Conservation (phyloP, 2,329 filamentous ascomycete genomes). For the Aspergillus sp. region DNA sequence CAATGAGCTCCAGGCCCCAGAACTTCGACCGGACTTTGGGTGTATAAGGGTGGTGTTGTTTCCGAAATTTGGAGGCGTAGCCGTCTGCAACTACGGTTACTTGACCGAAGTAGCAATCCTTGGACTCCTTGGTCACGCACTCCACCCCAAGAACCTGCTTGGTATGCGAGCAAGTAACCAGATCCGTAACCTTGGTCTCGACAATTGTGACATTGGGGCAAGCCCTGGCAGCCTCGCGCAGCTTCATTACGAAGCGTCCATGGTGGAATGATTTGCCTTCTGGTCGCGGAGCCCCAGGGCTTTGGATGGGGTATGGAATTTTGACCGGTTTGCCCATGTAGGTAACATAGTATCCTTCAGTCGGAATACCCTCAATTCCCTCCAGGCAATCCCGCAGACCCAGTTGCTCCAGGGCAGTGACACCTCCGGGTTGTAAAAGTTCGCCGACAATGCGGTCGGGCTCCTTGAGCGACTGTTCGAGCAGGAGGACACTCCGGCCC, state of each 20-base stretch:
- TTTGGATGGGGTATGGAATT: slow-evolving; percentile 75
- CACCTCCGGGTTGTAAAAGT: slow-evolving; percentile 87
- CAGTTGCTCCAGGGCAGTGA: slow-evolving; percentile 74
- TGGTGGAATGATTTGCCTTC: slow-evolving; percentile 88
- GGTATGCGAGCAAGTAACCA: slow-evolving; percentile 68
- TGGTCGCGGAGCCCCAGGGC: slow-evolving; percentile 51
- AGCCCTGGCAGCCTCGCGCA: slow-evolving; percentile 71
- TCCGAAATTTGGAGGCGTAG: slow-evolving; percentile 88
- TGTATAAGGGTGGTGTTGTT: slow-evolving; percentile 66
- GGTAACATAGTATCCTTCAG: slow-evolving; percentile 83
- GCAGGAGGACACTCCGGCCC: slow-evolving; percentile 83
- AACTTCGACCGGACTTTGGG: slow-evolving; percentile 82
- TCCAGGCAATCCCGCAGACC: slow-evolving; percentile 82
- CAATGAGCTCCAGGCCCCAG: slow-evolving; percentile 88
- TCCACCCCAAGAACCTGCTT: slow-evolving; percentile 81
- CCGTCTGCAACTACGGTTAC: slow-evolving; percentile 90
- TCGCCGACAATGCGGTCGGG: slow-evolving; percentile 96
- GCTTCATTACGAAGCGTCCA: slow-evolving; percentile 82
- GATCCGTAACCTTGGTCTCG: slow-evolving; percentile 79
- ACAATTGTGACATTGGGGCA: slow-evolving; percentile 86
- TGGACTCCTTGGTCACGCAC: slow-evolving; percentile 61
- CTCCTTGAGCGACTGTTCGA: slow-evolving; percentile 87
- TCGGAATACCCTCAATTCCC: slow-evolving; percentile 79
- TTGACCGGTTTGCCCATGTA: slow-evolving; percentile 72
- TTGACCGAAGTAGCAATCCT: slow-evolving; percentile 82